Percentiles rank a stretch among this genome's conserved stretches.
phyloP scores from a whole-genome alignment of 2,329 filamentous ascomycete genomes.

The Xylariaceae sp. region DNA sequence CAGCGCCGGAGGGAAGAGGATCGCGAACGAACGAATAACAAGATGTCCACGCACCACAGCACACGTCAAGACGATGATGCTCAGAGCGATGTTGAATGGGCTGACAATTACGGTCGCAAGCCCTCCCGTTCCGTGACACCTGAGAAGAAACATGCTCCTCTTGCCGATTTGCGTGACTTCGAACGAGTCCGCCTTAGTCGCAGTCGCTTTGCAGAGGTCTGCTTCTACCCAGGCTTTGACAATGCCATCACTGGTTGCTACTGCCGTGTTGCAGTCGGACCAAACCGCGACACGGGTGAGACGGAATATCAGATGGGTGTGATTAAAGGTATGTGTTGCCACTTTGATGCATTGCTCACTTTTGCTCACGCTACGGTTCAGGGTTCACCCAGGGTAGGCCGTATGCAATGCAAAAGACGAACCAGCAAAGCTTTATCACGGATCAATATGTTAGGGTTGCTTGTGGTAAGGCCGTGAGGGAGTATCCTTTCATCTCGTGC shows the following conservation, averaged over 20 bases:
- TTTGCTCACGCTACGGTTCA: constrained; percentile 46
- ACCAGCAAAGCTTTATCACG: constrained; percentile 79
- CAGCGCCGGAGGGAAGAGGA: constrained; percentile 69
- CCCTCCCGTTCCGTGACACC: constrained; percentile 58
- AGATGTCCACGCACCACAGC: constrained; percentile 51
- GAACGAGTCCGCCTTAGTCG: constrained; percentile 85
- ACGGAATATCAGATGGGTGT: constrained; percentile 87
- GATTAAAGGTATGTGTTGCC: constrained; percentile 72
- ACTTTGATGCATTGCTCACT: background rate
- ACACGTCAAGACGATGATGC: constrained; percentile 65
- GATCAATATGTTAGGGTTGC: constrained; percentile 84
- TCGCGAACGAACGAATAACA: constrained; percentile 60
- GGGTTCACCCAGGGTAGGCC: constrained; percentile 80
- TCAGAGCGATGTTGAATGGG: constrained; percentile 83
- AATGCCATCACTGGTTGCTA: constrained; percentile 83
- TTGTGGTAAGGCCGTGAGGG: constrained; percentile 81
- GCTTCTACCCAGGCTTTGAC: constrained; percentile 92
- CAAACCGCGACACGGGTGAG: constrained; percentile 70
- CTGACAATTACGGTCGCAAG: constrained; percentile 58
- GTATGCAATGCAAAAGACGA: constrained; percentile 79
- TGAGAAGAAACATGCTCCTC: constrained; percentile 69
- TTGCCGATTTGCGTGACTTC: constrained; percentile 78
- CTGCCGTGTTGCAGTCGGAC: constrained; percentile 82
- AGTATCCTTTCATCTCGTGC: constrained; percentile 89
- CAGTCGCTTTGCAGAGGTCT: constrained; percentile 86